A percentile compares a stretch with the other conserved stretches of the same genome.
Conservation (phyloP, 2,329 filamentous ascomycete species). For the Mycocentrospora acerina region DNA sequence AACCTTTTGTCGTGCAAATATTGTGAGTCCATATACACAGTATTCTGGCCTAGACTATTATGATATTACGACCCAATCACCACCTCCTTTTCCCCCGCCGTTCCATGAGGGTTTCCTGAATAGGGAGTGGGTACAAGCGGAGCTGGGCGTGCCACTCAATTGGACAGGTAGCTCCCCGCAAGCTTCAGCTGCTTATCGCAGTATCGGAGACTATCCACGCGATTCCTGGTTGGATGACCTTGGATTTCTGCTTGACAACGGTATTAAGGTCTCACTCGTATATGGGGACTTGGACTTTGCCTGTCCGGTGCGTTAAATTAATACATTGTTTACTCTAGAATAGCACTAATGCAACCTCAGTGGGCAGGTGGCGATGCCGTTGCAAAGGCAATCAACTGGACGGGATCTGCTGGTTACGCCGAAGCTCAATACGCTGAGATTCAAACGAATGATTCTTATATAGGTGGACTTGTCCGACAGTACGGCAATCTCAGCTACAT, state of each 20-base stretch:
- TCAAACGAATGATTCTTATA: conserved; percentile 38
- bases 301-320: too few relatives aligned
- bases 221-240: conserved; percentile 50
- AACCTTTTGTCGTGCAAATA: conserved; percentile 45
- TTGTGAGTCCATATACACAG: conserved; percentile 48
- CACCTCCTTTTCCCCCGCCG: conserved; percentile 55
- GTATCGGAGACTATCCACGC: conserved; percentile 50
- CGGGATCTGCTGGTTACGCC: conserved; percentile 66
- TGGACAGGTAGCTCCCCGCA: conserved; percentile 46
- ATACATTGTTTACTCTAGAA: too few relatives aligned
- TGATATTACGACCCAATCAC: conserved; percentile 54
- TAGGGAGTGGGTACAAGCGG: conserved; percentile 54
- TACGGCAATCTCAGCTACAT: conserved; percentile 46
- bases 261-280: conserved; percentile 57
- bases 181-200: conserved; percentile 48
- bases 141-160: conserved; percentile 55
- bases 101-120: conserved; percentile 57
- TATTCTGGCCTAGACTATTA: conserved; percentile 53
- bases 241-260: conserved; percentile 54
- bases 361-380: conserved; percentile 44
- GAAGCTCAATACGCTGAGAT: conserved; percentile 37
- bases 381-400: conserved; percentile 43
- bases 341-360: too few relatives aligned
- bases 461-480: conserved; percentile 49
- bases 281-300: conserved; percentile 62